Percentiles rank a stretch among this genome's conserved stretches.
These are phyloP conservation scores for Nicotiana benthamiana DNA, from an alignment of 257 asterid species.

Conservation along the genomic window DNA sequence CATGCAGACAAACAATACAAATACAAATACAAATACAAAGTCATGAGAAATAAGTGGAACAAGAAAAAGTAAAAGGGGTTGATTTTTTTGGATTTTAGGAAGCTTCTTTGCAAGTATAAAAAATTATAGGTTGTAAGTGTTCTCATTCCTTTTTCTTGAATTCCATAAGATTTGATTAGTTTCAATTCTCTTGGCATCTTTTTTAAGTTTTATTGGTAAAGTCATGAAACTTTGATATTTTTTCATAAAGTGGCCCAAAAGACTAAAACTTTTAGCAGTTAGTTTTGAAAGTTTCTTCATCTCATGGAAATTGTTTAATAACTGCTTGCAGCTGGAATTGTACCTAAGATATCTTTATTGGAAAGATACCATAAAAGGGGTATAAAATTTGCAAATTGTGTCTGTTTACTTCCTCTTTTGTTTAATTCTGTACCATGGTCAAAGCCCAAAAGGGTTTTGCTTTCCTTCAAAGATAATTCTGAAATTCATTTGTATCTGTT, in stretches of 20 bases:
- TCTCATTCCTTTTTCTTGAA: conserved; percentile 13
- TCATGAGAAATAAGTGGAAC: not conserved
- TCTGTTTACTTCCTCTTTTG: conserved; percentile 9
- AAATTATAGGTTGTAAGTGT: conserved; percentile 21
- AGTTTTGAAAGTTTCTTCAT: conserved; percentile 9
- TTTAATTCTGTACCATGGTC: conserved; percentile 22
- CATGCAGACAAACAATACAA: not conserved
- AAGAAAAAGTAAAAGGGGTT: conserved; percentile 2
- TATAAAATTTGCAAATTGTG: too few relatives aligned
- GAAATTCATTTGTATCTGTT: conserved; percentile 8
- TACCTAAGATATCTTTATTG: conserved; percentile 29
- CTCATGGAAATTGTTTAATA: not conserved
- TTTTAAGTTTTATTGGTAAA: not conserved
- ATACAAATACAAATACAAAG: not conserved
- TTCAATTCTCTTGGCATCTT: conserved; percentile 8
- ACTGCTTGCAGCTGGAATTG: conserved; percentile 27
- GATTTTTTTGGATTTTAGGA: conserved; percentile 11
- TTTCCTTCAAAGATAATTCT: conserved; percentile 20
- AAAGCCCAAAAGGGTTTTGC: conserved; percentile 18
- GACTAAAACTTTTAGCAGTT: conserved; percentile 20
- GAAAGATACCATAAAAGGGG: conserved; percentile 10
- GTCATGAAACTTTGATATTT: conserved; percentile 24
- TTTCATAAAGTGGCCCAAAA: conserved; percentile 11
- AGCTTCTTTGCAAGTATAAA: conserved; percentile 12
- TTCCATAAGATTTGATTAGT: conserved; percentile 21